These are phyloP conservation scores for Candida vaughaniae DNA, from an alignment of 805 yeast genomes.

Conservation along the genomic window DNA sequence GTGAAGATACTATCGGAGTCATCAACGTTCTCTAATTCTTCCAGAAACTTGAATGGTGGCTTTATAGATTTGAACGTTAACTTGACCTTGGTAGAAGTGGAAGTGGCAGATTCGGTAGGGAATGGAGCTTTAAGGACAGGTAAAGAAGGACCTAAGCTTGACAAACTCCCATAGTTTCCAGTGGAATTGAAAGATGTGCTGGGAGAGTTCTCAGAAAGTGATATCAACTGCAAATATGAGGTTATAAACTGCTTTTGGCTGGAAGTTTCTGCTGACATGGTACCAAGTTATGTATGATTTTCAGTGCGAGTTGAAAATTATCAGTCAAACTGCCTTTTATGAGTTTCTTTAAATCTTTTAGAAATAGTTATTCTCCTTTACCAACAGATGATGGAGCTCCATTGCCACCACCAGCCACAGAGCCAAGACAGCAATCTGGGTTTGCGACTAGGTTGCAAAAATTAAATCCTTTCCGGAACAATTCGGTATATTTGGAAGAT, in stretches of 20 bases:
- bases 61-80: slow-evolving; percentile 62
- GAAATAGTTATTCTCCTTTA: slow-evolving; percentile 27
- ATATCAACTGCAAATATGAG: slow-evolving; percentile 49
- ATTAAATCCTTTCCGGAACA: slow-evolving; percentile 39
- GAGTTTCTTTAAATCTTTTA: slow-evolving; percentile 41
- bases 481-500: slow-evolving; percentile 40
- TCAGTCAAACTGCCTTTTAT: slow-evolving; percentile 18
- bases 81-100: slow-evolving; percentile 14
- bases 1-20: slow-evolving; percentile 32
- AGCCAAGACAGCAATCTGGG: slow-evolving; percentile 15
- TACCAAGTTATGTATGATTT: too few relatives aligned
- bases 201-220: slow-evolving; percentile 40
- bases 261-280: slow-evolving; percentile 14
- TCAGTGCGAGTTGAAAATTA: background rate
- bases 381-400: slow-evolving; percentile 33
- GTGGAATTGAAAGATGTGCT: slow-evolving; percentile 32
- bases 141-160: slow-evolving; percentile 46
- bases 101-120: slow-evolving; percentile 18
- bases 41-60: slow-evolving; percentile 62
- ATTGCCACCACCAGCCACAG: slow-evolving; percentile 40
- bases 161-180: slow-evolving; percentile 25
- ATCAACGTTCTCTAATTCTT: slow-evolving; percentile 22
- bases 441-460: slow-evolving; percentile 31
- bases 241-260: slow-evolving; percentile 46
- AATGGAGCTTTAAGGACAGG: slow-evolving; percentile 43